Evolutionary conservation across 768 basidiomycete species (phyloP).

Genomic region (Mycena albidolilacea): DNA sequence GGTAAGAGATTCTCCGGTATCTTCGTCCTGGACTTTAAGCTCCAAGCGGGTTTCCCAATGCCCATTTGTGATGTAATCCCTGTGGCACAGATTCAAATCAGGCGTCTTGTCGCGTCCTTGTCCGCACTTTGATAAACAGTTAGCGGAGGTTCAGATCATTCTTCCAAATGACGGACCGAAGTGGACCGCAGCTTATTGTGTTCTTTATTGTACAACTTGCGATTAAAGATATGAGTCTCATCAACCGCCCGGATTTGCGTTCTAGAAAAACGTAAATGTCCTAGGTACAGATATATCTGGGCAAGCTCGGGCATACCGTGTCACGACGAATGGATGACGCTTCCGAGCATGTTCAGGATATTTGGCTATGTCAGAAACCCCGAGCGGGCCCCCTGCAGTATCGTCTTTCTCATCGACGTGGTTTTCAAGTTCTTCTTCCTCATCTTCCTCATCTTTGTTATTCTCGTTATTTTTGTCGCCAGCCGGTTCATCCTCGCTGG

Average conservation of each 20-base stretch:
- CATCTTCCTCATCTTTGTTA: neutral
- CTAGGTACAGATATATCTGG: no score
- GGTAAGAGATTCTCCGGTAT: slow-evolving; percentile 21
- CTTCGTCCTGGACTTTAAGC: slow-evolving; percentile 35
- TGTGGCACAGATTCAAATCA: slow-evolving; percentile 42
- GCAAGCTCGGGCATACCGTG: no score
- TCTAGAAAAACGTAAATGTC: slow-evolving; percentile 36
- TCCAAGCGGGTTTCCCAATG: slow-evolving; percentile 51
- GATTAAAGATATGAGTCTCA: slow-evolving; percentile 48
- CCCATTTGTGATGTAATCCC: slow-evolving; percentile 44
- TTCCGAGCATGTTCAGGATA: slow-evolving; percentile 40
- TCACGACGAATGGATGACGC: slow-evolving; percentile 50
- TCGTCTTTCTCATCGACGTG: neutral
- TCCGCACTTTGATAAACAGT: slow-evolving; percentile 37
- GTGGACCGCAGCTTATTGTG: slow-evolving; percentile 42
- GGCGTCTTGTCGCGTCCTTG: slow-evolving; percentile 33
- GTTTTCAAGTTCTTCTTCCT: slow-evolving; percentile 6
- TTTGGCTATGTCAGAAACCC: slow-evolving; percentile 21
- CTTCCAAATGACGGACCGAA: slow-evolving; percentile 39
- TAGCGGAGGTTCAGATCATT: neutral
- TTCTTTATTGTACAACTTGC: slow-evolving; percentile 46
- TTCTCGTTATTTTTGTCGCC: neutral
- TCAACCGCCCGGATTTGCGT: slow-evolving; percentile 52
- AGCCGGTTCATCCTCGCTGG: no score
- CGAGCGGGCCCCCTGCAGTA: neutral